These are phyloP conservation scores for Zymoseptoria brevis DNA, from an alignment of 2,329 filamentous ascomycete species.

Conservation along the genomic window DNA sequence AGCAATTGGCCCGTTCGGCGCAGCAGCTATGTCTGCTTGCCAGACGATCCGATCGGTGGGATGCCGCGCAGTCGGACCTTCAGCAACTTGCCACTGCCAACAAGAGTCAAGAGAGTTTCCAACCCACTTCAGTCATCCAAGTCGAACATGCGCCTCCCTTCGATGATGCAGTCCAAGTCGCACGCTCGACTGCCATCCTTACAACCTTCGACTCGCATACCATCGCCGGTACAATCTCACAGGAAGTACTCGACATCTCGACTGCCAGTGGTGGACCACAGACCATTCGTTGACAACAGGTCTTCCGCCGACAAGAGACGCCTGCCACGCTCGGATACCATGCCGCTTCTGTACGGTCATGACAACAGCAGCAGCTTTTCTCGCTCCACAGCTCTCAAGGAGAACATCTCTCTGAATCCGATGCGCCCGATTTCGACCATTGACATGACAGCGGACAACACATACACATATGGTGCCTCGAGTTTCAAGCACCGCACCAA, in stretches of 20 bases:
- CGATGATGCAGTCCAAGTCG: slow-evolving; percentile 2
- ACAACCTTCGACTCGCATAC: slow-evolving; percentile 16
- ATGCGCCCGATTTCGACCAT: slow-evolving; percentile 20
- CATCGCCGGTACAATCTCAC: slow-evolving; percentile 18
- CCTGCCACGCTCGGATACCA: slow-evolving; percentile 28
- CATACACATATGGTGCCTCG: slow-evolving; percentile 8
- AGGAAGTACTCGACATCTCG: slow-evolving; percentile 21
- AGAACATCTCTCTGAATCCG: slow-evolving; percentile 26
- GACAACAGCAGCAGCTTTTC: slow-evolving; percentile 10
- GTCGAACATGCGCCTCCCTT: slow-evolving; percentile 23
- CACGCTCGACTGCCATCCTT: slow-evolving; percentile 4
- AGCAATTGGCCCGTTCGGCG: slow-evolving; percentile 10
- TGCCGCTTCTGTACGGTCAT: slow-evolving; percentile 23
- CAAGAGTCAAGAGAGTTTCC: slow-evolving; percentile 16
- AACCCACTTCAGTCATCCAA: slow-evolving; percentile 18
- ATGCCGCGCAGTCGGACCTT: slow-evolving; percentile 31
- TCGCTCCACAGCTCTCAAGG: slow-evolving; percentile 26
- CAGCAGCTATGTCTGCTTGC: slow-evolving; percentile 28
- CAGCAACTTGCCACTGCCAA: slow-evolving; percentile 29
- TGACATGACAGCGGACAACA: slow-evolving; percentile 11
- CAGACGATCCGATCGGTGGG: slow-evolving; percentile 26
- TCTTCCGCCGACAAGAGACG: slow-evolving; percentile 10
- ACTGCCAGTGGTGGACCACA: slow-evolving; percentile 9
- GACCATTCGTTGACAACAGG: not conserved
- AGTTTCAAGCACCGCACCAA: slow-evolving; percentile 12